Conservation (phyloP, 2,329 filamentous ascomycete species). For the Ceratocystis papillata region DNA sequence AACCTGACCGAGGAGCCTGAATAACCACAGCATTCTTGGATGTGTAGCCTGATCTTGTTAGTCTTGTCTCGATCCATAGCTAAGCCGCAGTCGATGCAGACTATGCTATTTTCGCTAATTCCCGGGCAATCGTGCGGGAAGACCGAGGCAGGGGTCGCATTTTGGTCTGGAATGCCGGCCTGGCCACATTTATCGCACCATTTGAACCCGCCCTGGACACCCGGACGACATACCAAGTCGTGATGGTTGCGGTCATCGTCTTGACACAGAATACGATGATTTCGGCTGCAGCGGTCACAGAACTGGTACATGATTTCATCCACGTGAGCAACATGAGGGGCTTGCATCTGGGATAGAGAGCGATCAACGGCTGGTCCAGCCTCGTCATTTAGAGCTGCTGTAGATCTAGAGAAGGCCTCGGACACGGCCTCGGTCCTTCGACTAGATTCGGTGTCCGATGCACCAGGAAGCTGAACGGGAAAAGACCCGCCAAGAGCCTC, state of each 20-base stretch:
- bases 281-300: slow-evolving; percentile 28
- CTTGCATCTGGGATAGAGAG: slow-evolving; percentile 4
- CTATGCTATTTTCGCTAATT: slow-evolving; percentile 5
- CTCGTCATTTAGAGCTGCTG: neutral
- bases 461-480: neutral
- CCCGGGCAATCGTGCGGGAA: slow-evolving; percentile 26
- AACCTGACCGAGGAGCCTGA: slow-evolving; percentile 24
- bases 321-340: slow-evolving; percentile 10
- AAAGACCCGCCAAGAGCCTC: neutral
- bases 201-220: slow-evolving; percentile 22
- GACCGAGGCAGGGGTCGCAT: slow-evolving; percentile 15
- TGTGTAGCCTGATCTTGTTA: slow-evolving; percentile 23
- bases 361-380: slow-evolving; percentile 1
- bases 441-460: neutral
- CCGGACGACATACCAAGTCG: slow-evolving; percentile 26
- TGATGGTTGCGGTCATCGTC: slow-evolving; percentile 26
- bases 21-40: slow-evolving; percentile 26
- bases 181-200: slow-evolving; percentile 27
- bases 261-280: slow-evolving; percentile 25
- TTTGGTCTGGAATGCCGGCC: slow-evolving; percentile 21
- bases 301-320: slow-evolving; percentile 25
- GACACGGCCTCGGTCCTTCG: neutral
- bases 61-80: slow-evolving; percentile 12
- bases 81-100: slow-evolving; percentile 26
- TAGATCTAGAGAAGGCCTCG: neutral